Conservation (phyloP, 192 early-diverging fungal species). For the Coemansia sp. region DNA sequence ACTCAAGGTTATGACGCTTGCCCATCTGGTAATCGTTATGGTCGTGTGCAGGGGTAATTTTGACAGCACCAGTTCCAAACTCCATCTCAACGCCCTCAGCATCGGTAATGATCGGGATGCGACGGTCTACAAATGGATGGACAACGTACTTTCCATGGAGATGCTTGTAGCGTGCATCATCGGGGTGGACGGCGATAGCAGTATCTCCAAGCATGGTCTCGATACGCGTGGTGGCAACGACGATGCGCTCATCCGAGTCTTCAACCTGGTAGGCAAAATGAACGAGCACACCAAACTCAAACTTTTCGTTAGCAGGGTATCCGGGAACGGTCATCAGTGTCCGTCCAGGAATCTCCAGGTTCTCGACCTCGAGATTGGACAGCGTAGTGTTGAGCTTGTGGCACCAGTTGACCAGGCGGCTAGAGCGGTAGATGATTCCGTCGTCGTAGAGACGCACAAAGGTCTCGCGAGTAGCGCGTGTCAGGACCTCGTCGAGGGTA, state of each 20-base stretch:
- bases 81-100: constrained; percentile 84
- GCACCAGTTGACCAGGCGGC: constrained; percentile 98
- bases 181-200: constrained; percentile 91
- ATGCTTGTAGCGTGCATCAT: constrained; percentile 91
- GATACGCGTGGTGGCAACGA: constrained; percentile 97
- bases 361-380: constrained; percentile 96
- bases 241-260: constrained; percentile 77
- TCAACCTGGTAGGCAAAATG: constrained; percentile 94
- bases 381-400: constrained; percentile 91
- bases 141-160: constrained; percentile 90
- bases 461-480: constrained; percentile 85
- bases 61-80: constrained; percentile 98
- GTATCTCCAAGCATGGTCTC: constrained; percentile 99
- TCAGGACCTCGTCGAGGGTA: constrained; percentile 84
- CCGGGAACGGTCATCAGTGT: constrained; percentile 88
- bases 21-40: constrained; percentile 95
- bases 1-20: constrained; percentile 89
- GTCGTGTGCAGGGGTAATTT: constrained; percentile 99
- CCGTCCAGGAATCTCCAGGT: constrained; percentile 80
- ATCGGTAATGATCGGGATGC: constrained; percentile 86
- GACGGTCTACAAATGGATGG: constrained; percentile 91
- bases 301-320: constrained; percentile 88
- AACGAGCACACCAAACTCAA: constrained; percentile 98
- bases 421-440: constrained; percentile 95
- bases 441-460: constrained; percentile 94